A percentile compares a stretch with the other conserved stretches of the same genome.
Evolutionary conservation across 331 rosid genomes (phyloP).

Genomic region (Saraca asoca): DNA sequence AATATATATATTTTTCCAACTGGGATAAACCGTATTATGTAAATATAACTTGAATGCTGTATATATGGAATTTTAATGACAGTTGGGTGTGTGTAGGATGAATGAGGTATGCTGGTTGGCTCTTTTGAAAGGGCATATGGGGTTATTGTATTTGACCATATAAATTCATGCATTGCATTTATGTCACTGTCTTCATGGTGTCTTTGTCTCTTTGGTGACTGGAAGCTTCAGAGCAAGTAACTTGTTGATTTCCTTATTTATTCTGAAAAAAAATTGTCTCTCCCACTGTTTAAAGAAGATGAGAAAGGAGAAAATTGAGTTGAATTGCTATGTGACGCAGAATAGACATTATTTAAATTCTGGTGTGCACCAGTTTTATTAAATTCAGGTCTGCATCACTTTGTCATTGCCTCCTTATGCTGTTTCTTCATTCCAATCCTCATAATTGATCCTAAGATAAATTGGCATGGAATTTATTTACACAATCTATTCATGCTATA

Average conservation of each 20-base stretch:
- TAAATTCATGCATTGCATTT: not conserved
- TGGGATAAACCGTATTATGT: not conserved
- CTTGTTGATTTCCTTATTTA: not conserved
- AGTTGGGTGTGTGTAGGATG: not conserved
- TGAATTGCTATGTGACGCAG: not conserved
- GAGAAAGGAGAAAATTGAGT: not conserved
- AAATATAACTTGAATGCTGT: not conserved
- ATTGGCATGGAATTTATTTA: not conserved
- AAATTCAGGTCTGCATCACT: too few relatives aligned
- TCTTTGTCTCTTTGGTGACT: not conserved
- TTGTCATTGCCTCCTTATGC: not conserved
- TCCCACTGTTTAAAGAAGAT: too few relatives aligned
- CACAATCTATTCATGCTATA: not conserved
- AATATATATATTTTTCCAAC: not conserved
- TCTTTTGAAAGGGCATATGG: not conserved
- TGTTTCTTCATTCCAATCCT: not conserved
- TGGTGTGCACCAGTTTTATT: too few relatives aligned
- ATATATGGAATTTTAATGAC: not conserved
- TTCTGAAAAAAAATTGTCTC: too few relatives aligned
- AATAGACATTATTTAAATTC: too few relatives aligned
- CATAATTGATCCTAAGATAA: not conserved
- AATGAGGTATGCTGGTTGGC: not conserved
- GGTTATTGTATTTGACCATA: not conserved
- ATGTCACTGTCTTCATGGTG: not conserved
- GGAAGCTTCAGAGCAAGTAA: not conserved